A percentile compares a stretch with the other conserved stretches of the same genome.
Evolutionary conservation across 257 asterid species (phyloP).

Genomic region (Lantana camara): DNA sequence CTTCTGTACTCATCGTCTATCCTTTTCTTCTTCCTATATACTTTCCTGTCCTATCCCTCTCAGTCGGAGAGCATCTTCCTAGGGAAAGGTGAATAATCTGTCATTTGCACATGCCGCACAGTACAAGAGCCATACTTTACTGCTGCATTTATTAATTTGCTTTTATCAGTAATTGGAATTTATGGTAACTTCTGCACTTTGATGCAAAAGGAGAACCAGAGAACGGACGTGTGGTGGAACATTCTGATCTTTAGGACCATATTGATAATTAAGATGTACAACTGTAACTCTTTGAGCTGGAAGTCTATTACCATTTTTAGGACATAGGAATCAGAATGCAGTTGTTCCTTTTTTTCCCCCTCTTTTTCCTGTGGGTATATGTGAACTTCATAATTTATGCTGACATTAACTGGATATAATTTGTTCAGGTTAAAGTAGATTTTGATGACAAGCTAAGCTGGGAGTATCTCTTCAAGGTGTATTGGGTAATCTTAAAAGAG

Average conservation of each 20-base stretch:
- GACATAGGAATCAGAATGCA: not conserved
- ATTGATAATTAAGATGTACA: not conserved
- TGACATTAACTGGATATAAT: conserved; percentile 14
- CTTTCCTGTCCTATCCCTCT: not conserved
- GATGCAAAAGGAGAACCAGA: conserved; percentile 18
- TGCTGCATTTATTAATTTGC: conserved; percentile 19
- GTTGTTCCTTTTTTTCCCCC: not conserved
- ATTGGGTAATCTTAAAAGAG: conserved; percentile 74
- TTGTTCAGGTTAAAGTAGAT: conserved; percentile 73
- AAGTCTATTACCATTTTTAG: not conserved
- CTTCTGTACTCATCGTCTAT: not conserved
- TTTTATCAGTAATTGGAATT: not conserved
- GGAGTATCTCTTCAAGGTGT: conserved; percentile 93
- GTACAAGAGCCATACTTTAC: conserved; percentile 1
- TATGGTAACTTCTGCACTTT: not conserved
- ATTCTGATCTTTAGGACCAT: not conserved
- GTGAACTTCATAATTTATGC: conserved; percentile 11
- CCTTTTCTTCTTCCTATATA: not conserved
- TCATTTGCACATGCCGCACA: conserved; percentile 1
- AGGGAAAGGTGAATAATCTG: not conserved
- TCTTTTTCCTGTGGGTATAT: conserved; percentile 21
- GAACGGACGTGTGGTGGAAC: not conserved
- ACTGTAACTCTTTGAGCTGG: conserved; percentile 5
- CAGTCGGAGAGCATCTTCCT: not conserved
- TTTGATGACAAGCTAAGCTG: conserved; percentile 87